Evolutionary conservation across 305 asterid species (phyloP).

Genomic region (Solanum hybrid): DNA sequence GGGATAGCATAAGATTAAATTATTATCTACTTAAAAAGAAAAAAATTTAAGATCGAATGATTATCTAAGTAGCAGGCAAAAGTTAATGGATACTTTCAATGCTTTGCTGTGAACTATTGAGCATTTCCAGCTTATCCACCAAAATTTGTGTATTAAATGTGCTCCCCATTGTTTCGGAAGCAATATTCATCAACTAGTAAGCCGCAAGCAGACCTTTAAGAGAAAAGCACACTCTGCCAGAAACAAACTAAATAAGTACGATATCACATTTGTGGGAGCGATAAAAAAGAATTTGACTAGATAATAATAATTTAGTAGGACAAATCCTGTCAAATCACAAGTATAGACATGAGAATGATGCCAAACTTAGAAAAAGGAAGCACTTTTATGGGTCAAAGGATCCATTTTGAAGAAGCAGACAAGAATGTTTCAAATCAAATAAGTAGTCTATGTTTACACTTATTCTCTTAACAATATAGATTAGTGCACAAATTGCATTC

Average conservation of each 20-base stretch:
- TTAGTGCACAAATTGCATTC: neutral
- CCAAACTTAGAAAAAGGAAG: neutral
- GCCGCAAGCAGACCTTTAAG: conserved; percentile 16
- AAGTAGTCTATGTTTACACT: neutral
- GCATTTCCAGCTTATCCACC: conserved; percentile 83
- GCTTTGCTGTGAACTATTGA: conserved; percentile 89
- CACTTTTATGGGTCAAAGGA: neutral
- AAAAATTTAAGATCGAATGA: neutral
- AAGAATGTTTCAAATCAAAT: neutral
- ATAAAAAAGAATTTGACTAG: neutral
- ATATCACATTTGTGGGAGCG: neutral
- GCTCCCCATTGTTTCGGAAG: conserved; percentile 56
- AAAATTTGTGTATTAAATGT: conserved; percentile 77
- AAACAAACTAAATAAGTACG: neutral
- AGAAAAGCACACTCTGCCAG: conserved; percentile 14
- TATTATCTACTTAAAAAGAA: neutral
- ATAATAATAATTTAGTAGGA: neutral
- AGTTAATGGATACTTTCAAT: conserved; percentile 85
- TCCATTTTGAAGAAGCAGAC: neutral
- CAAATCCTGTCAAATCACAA: neutral
- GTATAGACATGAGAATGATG: neutral
- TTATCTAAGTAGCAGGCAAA: neutral
- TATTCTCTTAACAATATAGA: neutral
- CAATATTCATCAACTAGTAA: conserved; percentile 21
- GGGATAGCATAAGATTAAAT: neutral